Conservation (phyloP, 129 eudicot species). For the Artemisia argyi region DNA sequence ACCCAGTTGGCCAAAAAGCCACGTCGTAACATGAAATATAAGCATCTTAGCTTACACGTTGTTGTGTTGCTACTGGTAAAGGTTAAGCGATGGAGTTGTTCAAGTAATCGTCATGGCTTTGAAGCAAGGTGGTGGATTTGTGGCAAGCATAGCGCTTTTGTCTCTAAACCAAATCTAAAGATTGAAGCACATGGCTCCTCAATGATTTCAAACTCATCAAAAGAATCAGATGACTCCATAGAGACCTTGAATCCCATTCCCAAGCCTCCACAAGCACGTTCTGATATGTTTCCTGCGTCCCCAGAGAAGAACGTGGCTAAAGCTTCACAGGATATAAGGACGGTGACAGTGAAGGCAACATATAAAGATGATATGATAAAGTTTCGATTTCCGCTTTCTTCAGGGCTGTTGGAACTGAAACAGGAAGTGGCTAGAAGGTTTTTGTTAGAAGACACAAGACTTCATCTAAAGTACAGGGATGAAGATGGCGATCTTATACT, state of each 20-base stretch:
- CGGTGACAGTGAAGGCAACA: constrained; percentile 24
- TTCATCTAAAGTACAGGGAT: constrained; percentile 33
- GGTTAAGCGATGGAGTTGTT: constrained; percentile 14
- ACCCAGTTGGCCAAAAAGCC: constrained; percentile 15
- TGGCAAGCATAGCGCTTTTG: constrained; percentile 15
- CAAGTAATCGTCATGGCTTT: constrained; percentile 13
- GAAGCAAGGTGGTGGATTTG: constrained; percentile 17
- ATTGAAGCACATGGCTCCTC: too few relatives aligned
- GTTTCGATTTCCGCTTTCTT: constrained; percentile 25
- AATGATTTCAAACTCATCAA: neutral
- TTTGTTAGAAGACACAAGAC: neutral
- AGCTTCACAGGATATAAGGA: neutral
- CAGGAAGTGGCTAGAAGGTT: constrained; percentile 33
- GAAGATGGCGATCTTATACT: constrained; percentile 24
- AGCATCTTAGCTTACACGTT: neutral
- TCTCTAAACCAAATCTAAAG: neutral
- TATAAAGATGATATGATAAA: constrained; percentile 24
- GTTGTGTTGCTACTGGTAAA: neutral
- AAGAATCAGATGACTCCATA: neutral
- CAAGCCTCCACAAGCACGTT: neutral
- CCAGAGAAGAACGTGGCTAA: constrained; percentile 6
- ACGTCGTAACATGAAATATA: neutral
- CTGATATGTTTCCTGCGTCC: neutral
- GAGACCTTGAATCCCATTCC: neutral
- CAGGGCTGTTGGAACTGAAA: constrained; percentile 25